Percentiles rank a stretch among this genome's conserved stretches.
Evolutionary conservation across 140 eudicot species (phyloP).

Genomic region (Erigeron philadelphicus): DNA sequence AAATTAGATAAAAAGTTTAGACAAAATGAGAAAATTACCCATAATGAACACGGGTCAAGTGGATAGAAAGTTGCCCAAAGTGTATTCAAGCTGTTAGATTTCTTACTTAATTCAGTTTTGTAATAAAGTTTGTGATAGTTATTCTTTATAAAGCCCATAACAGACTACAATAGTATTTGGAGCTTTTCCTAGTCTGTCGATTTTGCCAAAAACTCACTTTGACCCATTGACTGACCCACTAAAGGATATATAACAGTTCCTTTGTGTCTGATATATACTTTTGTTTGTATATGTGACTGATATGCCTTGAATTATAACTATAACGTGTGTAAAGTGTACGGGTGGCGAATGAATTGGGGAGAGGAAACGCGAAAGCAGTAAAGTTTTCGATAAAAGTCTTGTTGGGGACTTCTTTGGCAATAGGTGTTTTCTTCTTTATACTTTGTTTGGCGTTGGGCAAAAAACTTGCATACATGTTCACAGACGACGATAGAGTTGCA

Average conservation of each 20-base stretch:
- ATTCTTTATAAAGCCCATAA: too few relatives aligned
- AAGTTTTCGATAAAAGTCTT: slow-evolving; percentile 68
- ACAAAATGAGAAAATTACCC: background rate
- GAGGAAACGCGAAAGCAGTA: slow-evolving; percentile 63
- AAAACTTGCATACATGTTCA: slow-evolving; percentile 51
- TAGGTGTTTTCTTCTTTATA: slow-evolving; percentile 46
- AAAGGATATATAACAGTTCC: background rate
- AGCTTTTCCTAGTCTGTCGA: too few relatives aligned
- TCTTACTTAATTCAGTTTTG: background rate
- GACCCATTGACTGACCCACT: background rate
- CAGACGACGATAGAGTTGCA: slow-evolving; percentile 50
- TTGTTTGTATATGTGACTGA: background rate
- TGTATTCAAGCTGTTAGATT: background rate
- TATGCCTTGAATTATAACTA: background rate
- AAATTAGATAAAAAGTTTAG: background rate
- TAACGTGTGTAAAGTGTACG: slow-evolving; percentile 48
- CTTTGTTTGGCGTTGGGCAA: slow-evolving; percentile 48
- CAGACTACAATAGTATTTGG: too few relatives aligned
- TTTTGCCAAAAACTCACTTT: too few relatives aligned
- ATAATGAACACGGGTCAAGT: background rate
- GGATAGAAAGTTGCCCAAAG: background rate
- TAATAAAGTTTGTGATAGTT: too few relatives aligned
- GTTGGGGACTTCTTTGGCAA: slow-evolving; percentile 41
- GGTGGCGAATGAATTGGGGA: slow-evolving; percentile 75
- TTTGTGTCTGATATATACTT: background rate